Base-by-base conservation (phyloP, 805 yeast genomes). In the Myxozyma neotropica region DNA sequence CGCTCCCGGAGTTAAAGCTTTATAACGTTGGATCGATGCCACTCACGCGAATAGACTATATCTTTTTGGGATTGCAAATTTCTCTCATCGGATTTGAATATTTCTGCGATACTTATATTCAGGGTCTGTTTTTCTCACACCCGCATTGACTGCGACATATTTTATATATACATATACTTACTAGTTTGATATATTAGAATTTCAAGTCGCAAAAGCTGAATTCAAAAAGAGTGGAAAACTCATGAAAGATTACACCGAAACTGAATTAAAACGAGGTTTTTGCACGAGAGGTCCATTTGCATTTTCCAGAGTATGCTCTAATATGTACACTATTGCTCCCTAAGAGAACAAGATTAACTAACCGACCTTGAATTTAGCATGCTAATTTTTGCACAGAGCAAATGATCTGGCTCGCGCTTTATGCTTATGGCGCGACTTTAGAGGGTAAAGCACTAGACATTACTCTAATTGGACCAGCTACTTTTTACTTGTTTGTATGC, bases 361-460 rank as follows among this genome's bases (percentile, higher is more conserved):
- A 47, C 23, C 43, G 19, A 19, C 39, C 17, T 29, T 21, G 12
- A 5, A 26, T 6, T 7, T 23, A 58, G 59, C 63, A 55, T 29
- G 60, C 63, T 13, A 58, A 55, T 29, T 48, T 58, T 43, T 26
- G 91, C 27, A 35, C 49, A 24, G 65, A 62, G 52, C 65, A 62
- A 26, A 23, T 55, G 7, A 58, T 58, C 12, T 58, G 63, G 24
- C 21, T 24, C n/a, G n/a, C n/a, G n/a, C n/a, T n/a, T n/a, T n/a
- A n/a, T n/a, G n/a, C n/a, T n/a, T n/a, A n/a, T n/a, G n/a, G n/a
- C n/a, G n/a, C n/a, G n/a, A n/a, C n/a, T n/a, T n/a, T n/a, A n/a
- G n/a, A n/a, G n/a, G n/a, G n/a, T n/a, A n/a, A n/a, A n/a, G n/a
- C n/a, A n/a, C n/a, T n/a, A n/a, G n/a, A n/a, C n/a, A n/a, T n/a